A percentile compares a stretch with the other conserved stretches of the same genome.
Conservation (phyloP, 2,329 filamentous ascomycete genomes). For the Ophiostoma sp. region DNA sequence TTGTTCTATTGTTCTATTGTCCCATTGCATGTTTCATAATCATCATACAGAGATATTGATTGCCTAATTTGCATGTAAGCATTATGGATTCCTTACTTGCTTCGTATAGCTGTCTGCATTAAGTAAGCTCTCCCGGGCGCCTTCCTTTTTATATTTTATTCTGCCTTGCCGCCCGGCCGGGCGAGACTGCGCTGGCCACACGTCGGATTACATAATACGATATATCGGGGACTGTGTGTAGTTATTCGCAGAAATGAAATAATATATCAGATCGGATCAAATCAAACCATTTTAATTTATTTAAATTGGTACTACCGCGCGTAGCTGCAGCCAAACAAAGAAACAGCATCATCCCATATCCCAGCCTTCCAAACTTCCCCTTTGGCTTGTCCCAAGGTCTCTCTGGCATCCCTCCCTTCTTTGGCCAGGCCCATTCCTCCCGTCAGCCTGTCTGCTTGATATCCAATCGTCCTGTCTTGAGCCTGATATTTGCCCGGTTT, state of each 20-base stretch:
- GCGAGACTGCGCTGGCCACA: background rate
- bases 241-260: background rate
- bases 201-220: background rate
- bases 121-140: background rate
- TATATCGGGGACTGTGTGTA: background rate
- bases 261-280: background rate
- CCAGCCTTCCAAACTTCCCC: background rate
- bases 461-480: background rate
- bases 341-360: background rate
- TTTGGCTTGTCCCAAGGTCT: background rate
- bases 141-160: background rate
- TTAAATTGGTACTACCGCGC: background rate
- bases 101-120: background rate
- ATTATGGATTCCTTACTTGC: background rate
- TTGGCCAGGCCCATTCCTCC: background rate
- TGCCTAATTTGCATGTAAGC: background rate
- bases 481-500: conserved; percentile 8
- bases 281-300: background rate
- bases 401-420: background rate
- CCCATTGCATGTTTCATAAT: background rate
- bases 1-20: background rate
- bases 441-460: background rate
- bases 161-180: background rate
- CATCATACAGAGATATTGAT: background rate
- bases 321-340: conserved; percentile 3